Evolutionary conservation across 2,329 filamentous ascomycete genomes (phyloP).

Genomic region (Ramularia endophylla): DNA sequence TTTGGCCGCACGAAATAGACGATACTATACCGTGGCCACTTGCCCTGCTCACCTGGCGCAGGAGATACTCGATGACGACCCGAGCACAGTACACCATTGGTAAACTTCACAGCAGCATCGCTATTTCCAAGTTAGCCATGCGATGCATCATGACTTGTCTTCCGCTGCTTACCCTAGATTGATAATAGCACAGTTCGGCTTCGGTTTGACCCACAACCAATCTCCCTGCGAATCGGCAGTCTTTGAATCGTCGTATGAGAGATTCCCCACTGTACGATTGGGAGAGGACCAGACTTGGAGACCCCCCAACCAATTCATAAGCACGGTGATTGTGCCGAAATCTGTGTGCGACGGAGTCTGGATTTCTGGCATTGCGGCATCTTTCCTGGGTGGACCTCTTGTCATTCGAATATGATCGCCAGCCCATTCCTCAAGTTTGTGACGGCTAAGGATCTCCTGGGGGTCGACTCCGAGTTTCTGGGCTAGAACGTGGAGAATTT

Average conservation of each 20-base stretch:
- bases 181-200: conserved; percentile 42
- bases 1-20: conserved; percentile 52
- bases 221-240: conserved; percentile 22
- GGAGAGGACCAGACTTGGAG: conserved; percentile 41
- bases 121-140: conserved; percentile 16
- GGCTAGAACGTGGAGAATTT: conserved; percentile 44
- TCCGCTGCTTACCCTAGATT: conserved; percentile 32
- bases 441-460: conserved; percentile 40
- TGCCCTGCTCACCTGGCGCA: conserved; percentile 45
- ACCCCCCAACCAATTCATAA: conserved; percentile 53
- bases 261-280: conserved; percentile 16
- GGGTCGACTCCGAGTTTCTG: conserved; percentile 39
- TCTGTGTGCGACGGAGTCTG: conserved; percentile 46
- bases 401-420: conserved; percentile 51
- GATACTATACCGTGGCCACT: conserved; percentile 44
- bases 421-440: conserved; percentile 37
- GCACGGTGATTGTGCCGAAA: conserved; percentile 49
- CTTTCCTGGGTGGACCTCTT: conserved; percentile 43
- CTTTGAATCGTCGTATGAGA: conserved; percentile 13
- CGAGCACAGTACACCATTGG: conserved; percentile 36
- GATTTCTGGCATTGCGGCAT: conserved; percentile 30
- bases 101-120: conserved; percentile 44
- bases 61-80: conserved; percentile 47
- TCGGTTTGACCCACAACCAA: conserved; percentile 51
- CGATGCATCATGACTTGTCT: no score